Conservation (phyloP, 768 basidiomycete species). For the Xerocomellus dryophilus region DNA sequence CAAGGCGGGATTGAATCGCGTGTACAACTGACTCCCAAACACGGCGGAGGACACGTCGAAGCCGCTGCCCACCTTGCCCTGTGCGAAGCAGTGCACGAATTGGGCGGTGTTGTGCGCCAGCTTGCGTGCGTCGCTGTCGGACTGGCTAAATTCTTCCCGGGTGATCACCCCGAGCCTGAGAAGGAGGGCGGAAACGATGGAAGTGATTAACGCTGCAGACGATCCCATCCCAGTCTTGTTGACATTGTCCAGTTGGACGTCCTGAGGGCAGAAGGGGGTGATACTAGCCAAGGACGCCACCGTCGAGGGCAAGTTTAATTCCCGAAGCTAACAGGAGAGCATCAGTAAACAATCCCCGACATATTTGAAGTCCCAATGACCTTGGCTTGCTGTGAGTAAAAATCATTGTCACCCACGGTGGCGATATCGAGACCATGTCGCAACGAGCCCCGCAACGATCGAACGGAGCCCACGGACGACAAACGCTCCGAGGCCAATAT, state of each 20-base stretch:
- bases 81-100: conserved; percentile 92
- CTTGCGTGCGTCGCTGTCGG: conserved; percentile 45
- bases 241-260: conserved; percentile 70
- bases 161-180: conserved; percentile 69
- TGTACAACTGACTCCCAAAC: conserved; percentile 93
- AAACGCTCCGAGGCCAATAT: conserved; percentile 56
- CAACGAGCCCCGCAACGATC: conserved; percentile 40
- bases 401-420: conserved; percentile 94
- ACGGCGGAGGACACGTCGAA: conserved; percentile 95
- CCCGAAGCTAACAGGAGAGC: conserved; percentile 50
- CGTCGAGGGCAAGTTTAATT: conserved; percentile 57
- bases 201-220: conserved; percentile 95
- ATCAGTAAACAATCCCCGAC: conserved; percentile 1
- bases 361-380: conserved; percentile 37
- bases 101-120: conserved; percentile 92
- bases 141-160: conserved; percentile 42
- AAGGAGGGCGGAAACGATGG: conserved; percentile 82
- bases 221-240: conserved; percentile 99
- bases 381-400: conserved; percentile 90
- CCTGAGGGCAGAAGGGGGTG: conserved; percentile 72
- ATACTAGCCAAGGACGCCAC: conserved; percentile 63
- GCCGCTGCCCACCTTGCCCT: conserved; percentile 97
- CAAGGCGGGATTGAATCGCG: conserved; percentile 70
- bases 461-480: conserved; percentile 37
- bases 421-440: conserved; percentile 65